These are phyloP conservation scores for Citrus trifoliata DNA, from an alignment of 345 rosid species.

Conservation along the genomic window DNA sequence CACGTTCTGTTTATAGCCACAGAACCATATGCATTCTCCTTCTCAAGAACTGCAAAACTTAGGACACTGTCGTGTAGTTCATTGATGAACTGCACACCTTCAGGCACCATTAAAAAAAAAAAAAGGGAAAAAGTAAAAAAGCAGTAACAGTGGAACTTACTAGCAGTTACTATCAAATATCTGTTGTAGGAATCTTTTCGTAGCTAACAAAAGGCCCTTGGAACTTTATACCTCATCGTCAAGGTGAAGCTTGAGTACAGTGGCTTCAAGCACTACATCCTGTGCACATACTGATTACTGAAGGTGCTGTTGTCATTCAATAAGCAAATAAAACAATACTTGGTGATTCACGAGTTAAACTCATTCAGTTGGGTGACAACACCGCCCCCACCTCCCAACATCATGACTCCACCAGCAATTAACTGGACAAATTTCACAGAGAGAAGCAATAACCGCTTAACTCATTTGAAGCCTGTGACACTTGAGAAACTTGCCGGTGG, in stretches of 20 bases:
- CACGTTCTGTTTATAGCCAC: constrained; percentile 23
- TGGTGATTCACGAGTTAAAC: constrained; percentile 16
- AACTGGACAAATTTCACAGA: constrained; percentile 2
- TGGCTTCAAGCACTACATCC: not conserved
- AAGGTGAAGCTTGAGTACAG: constrained; percentile 10
- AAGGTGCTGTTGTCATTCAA: constrained; percentile 16
- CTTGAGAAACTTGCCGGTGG: constrained; percentile 10
- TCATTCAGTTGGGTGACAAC: constrained; percentile 24
- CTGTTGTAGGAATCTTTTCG: constrained; percentile 2
- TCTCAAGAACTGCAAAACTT: constrained; percentile 12
- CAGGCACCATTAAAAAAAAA: not conserved
- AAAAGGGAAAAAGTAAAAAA: not conserved
- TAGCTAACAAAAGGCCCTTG: constrained; percentile 6
- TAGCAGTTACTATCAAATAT: constrained; percentile 1
- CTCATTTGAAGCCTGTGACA: constrained; percentile 20
- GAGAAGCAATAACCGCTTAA: not conserved
- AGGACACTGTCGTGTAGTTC: constrained; percentile 22
- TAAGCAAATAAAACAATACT: not conserved
- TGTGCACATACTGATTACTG: not conserved
- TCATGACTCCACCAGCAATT: constrained; percentile 26
- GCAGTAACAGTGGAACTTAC: not conserved
- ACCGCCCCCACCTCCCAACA: constrained; percentile 28
- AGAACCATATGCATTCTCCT: constrained; percentile 19
- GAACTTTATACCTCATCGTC: constrained; percentile 23
- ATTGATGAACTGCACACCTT: not conserved